Evolutionary conservation across 305 asterid species (phyloP).

Genomic region (Plantago coronopus): DNA sequence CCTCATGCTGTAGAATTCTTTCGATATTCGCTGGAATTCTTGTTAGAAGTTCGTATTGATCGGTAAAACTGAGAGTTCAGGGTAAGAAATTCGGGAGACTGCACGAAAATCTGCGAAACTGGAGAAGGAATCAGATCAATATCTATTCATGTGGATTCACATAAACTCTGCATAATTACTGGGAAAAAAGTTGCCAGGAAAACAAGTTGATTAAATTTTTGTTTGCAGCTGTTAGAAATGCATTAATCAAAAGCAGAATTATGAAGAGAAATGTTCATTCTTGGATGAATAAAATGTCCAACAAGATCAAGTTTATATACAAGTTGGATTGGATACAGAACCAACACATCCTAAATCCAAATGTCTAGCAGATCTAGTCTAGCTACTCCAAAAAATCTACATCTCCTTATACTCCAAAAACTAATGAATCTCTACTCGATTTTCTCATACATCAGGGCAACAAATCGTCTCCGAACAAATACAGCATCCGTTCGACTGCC

Average conservation of each 20-base stretch:
- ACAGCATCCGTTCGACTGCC: conserved; percentile 76
- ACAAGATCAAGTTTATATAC: conserved; percentile 10
- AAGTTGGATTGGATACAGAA: conserved; percentile 3
- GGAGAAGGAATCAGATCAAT: no score
- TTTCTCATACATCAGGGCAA: conserved; percentile 34
- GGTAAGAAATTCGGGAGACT: no score
- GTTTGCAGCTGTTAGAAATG: neutral
- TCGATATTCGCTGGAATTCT: no score
- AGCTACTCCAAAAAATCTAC: conserved; percentile 9
- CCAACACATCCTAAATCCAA: neutral
- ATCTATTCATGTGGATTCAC: no score
- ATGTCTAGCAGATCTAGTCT: neutral
- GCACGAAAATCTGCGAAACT: no score
- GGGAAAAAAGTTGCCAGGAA: no score
- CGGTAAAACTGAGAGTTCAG: no score
- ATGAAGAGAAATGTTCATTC: neutral
- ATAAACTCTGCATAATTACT: no score
- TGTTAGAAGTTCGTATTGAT: no score
- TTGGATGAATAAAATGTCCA: conserved; percentile 12
- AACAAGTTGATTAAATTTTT: no score
- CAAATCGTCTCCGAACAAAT: conserved; percentile 80
- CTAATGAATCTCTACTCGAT: neutral
- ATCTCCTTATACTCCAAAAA: conserved; percentile 8
- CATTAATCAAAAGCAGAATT: neutral
- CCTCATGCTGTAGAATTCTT: no score